A percentile compares a stretch with the other conserved stretches of the same genome.
These are phyloP conservation scores for Cadophora sp. DNA, from an alignment of 2,329 filamentous ascomycete species.

Conservation along the genomic window DNA sequence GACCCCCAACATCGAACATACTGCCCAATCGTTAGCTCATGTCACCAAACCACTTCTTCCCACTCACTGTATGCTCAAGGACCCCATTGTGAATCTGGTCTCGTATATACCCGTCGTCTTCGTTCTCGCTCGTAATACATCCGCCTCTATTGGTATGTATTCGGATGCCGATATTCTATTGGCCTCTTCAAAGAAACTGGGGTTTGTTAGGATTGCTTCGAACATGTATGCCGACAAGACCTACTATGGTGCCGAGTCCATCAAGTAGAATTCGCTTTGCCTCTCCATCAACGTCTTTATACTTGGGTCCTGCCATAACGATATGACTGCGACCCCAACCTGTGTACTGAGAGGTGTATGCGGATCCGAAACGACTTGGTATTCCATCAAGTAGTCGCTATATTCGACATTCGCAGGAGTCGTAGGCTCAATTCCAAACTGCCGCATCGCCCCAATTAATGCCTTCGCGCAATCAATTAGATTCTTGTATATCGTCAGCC, in stretches of 20 bases:
- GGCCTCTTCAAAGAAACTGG: constrained; percentile 94
- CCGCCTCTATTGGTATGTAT: constrained; percentile 92
- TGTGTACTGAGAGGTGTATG: constrained; percentile 82
- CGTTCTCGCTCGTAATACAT: constrained; percentile 92
- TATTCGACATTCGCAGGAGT: constrained; percentile 74
- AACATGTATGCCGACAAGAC: constrained; percentile 18
- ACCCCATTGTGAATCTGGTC: constrained; percentile 97
- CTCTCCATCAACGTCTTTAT: constrained; percentile 86
- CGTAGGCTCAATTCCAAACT: constrained; percentile 85
- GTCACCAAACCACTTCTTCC: neutral
- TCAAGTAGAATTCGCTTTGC: constrained; percentile 97
- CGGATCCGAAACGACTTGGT: constrained; percentile 89
- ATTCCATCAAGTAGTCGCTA: constrained; percentile 82
- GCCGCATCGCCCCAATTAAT: constrained; percentile 87
- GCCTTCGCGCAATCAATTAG: constrained; percentile 95
- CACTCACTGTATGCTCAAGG: constrained; percentile 95
- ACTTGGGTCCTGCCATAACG: constrained; percentile 89
- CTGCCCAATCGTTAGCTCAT: constrained; percentile 54
- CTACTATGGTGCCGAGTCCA: constrained; percentile 99
- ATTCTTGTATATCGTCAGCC: constrained; percentile 98
- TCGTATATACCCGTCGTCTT: constrained; percentile 99
- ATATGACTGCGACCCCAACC: constrained; percentile 82
- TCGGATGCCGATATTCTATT: constrained; percentile 81
- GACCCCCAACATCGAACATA: constrained; percentile 99
- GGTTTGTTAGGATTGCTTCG: constrained; percentile 26